Conservation (phyloP, 1,139 yeast species). For the Lodderomyces theae region DNA sequence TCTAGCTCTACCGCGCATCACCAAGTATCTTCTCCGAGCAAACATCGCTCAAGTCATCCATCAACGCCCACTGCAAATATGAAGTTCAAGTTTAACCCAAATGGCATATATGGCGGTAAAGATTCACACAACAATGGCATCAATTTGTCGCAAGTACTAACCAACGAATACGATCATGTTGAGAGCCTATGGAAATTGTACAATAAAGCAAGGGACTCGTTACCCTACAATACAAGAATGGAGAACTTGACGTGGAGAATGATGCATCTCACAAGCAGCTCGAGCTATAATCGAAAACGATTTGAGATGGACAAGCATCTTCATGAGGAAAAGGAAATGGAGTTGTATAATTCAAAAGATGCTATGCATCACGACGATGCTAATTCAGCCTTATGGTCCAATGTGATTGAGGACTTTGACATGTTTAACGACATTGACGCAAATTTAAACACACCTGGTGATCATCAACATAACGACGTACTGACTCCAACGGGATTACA, state of each 20-base stretch:
- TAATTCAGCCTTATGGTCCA: not conserved
- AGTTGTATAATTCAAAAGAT: not conserved
- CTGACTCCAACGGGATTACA: not conserved
- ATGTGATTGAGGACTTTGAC: not conserved
- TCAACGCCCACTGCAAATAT: conserved; percentile 1
- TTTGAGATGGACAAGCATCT: not conserved
- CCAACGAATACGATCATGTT: conserved; percentile 25
- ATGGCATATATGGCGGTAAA: not conserved
- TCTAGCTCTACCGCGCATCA: no score
- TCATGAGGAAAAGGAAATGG: no score
- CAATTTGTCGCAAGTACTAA: conserved; percentile 11
- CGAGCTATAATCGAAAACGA: not conserved
- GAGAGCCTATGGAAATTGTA: conserved; percentile 79
- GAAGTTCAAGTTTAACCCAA: conserved; percentile 10
- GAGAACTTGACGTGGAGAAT: conserved; percentile 85
- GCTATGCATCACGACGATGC: not conserved
- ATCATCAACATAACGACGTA: not conserved
- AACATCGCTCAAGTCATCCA: not conserved
- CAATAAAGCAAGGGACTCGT: conserved; percentile 69
- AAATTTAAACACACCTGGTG: not conserved
- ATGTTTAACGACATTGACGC: not conserved
- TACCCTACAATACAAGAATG: conserved; percentile 74
- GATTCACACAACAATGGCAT: conserved; percentile 5
- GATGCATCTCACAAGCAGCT: conserved; percentile 49
- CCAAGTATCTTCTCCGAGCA: not conserved